phyloP scores from a whole-genome alignment of 75 land plant genomes.

The Selaginella tamariscina region DNA sequence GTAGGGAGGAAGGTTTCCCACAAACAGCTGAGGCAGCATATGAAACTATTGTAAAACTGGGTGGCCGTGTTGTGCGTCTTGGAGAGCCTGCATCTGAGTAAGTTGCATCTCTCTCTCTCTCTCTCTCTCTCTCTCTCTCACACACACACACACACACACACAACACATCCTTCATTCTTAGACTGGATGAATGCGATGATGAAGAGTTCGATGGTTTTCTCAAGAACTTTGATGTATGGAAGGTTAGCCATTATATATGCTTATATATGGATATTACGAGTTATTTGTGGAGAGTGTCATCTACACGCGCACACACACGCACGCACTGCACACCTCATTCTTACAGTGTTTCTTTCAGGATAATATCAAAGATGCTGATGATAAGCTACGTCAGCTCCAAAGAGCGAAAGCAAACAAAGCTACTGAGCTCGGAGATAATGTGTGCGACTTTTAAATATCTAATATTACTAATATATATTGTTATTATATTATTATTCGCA shows the following conservation, averaged over 20 bases:
- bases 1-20: conserved; percentile 25
- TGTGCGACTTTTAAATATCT: neutral
- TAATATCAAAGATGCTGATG: conserved; percentile 19
- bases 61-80: conserved; percentile 13
- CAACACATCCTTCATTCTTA: neutral
- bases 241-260: conserved; percentile 8
- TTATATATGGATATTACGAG: neutral
- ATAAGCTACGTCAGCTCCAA: conserved; percentile 11
- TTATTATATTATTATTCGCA: neutral
- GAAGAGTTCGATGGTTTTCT: conserved; percentile 17
- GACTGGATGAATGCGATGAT: conserved; percentile 13
- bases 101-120: neutral
- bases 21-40: conserved; percentile 24
- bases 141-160: too few species aligned
- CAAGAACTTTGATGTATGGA: conserved; percentile 21
- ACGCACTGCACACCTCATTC: neutral
- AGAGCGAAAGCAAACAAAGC: conserved; percentile 1
- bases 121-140: neutral
- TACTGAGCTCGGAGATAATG: conserved; percentile 11
- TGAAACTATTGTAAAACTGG: conserved; percentile 18
- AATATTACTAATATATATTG: neutral
- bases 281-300: neutral
- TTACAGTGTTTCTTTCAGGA: conserved; percentile 8
- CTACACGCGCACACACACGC: neutral
- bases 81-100: conserved; percentile 15